Evolutionary conservation across 2,329 filamentous ascomycete genomes (phyloP).

Genomic region (Colletotrichum sp.): DNA sequence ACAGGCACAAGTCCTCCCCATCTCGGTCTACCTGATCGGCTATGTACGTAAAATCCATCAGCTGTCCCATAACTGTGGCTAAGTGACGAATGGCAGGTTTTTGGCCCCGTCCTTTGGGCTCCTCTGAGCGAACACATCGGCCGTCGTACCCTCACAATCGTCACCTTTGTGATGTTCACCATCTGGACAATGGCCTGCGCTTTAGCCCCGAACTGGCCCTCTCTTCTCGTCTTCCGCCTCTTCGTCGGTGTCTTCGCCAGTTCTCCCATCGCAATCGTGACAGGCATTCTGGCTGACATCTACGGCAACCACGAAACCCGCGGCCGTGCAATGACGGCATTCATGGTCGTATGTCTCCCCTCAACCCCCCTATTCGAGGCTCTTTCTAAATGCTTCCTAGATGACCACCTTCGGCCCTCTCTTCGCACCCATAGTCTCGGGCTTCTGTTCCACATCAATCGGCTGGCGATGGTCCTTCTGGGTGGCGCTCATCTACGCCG

Average conservation of each 20-base stretch:
- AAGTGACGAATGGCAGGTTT: slow-evolving; percentile 17
- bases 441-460: slow-evolving; percentile 62
- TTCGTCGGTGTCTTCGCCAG: slow-evolving; percentile 59
- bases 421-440: slow-evolving; percentile 69
- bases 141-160: slow-evolving; percentile 50
- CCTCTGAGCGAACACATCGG: slow-evolving; percentile 71
- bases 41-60: slow-evolving; percentile 47
- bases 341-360: slow-evolving; percentile 59
- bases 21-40: slow-evolving; percentile 68
- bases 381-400: slow-evolving; percentile 29
- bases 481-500: slow-evolving; percentile 73
- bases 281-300: slow-evolving; percentile 69
- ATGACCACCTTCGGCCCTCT: slow-evolving; percentile 70
- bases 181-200: slow-evolving; percentile 62
- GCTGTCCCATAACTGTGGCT: neutral
- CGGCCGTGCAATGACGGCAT: slow-evolving; percentile 66
- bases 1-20: slow-evolving; percentile 56
- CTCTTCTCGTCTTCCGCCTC: slow-evolving; percentile 61
- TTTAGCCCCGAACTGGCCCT: slow-evolving; percentile 55
- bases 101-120: slow-evolving; percentile 66
- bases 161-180: slow-evolving; percentile 52
- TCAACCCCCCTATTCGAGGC: neutral
- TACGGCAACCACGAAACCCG: slow-evolving; percentile 61
- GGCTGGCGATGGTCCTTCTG: slow-evolving; percentile 76
- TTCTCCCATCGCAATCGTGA: slow-evolving; percentile 66